phyloP scores from a whole-genome alignment of 2,329 filamentous ascomycete genomes.

The Fusarium hostae region DNA sequence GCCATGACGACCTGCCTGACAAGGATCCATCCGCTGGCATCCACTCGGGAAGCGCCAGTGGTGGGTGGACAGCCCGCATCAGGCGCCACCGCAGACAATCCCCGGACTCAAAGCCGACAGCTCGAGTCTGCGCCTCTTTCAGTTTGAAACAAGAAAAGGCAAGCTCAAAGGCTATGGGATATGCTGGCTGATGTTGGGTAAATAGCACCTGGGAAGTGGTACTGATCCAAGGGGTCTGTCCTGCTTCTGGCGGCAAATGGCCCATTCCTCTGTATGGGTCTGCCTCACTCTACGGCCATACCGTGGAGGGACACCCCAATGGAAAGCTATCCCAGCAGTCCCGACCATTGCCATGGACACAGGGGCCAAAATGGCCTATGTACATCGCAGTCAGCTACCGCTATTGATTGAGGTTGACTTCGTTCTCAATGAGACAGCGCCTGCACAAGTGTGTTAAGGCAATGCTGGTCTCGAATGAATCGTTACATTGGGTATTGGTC shows the following conservation, averaged over 20 bases:
- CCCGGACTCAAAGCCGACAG: conserved; percentile 44
- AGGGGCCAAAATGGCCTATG: conserved; percentile 22
- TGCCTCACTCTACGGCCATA: background rate
- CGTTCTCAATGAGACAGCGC: conserved; percentile 36
- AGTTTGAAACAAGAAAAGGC: conserved; percentile 26
- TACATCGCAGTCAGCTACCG: conserved; percentile 23
- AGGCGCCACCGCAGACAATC: conserved; percentile 46
- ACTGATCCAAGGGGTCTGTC: conserved; percentile 5
- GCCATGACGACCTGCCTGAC: conserved; percentile 45
- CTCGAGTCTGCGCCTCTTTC: conserved; percentile 41
- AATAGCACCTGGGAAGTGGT: background rate
- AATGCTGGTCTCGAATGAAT: conserved; percentile 21
- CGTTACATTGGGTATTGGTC: conserved; percentile 25
- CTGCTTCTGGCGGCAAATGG: conserved; percentile 31
- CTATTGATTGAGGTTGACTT: conserved; percentile 29
- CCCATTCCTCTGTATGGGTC: conserved; percentile 30
- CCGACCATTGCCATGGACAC: conserved; percentile 10
- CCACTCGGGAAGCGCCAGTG: conserved; percentile 47
- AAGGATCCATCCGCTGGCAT: conserved; percentile 44
- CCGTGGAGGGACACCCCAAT: conserved; percentile 20
- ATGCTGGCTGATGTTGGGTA: background rate
- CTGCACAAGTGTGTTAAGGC: conserved; percentile 41
- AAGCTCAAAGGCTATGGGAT: conserved; percentile 6
- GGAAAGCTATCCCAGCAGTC: conserved; percentile 8
- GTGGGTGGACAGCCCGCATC: conserved; percentile 46